Conservation (phyloP, 768 basidiomycete genomes). For the Mycena maculata region DNA sequence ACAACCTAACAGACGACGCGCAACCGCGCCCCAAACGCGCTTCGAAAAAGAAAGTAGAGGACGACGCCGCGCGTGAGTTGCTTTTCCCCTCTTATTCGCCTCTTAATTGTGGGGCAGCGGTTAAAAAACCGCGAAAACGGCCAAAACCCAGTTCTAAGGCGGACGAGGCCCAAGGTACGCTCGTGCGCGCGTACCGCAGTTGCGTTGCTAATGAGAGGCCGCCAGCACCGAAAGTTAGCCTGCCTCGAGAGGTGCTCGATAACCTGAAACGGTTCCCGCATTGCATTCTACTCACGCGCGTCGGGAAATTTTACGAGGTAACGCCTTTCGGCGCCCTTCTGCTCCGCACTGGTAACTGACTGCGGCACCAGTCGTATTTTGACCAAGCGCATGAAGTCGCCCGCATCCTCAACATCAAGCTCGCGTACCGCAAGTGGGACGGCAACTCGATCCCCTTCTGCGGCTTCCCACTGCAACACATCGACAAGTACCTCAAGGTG, state of each 20-base stretch:
- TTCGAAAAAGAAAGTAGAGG: constrained; percentile 15
- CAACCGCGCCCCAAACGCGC: constrained; percentile 23
- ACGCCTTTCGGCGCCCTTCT: constrained; percentile 1
- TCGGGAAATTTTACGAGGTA: constrained; percentile 97
- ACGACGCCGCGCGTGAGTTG: constrained; percentile 23
- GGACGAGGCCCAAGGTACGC: constrained; percentile 12
- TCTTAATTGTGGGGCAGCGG: background rate
- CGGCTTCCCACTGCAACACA: constrained; percentile 88
- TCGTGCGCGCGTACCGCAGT: background rate
- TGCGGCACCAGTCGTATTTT: constrained; percentile 87
- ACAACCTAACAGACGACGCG: constrained; percentile 5
- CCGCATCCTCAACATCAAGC: constrained; percentile 82
- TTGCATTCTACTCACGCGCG: constrained; percentile 89
- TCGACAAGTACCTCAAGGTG: constrained; percentile 88
- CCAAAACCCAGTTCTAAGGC: background rate
- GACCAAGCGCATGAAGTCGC: constrained; percentile 88
- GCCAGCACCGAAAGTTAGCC: constrained; percentile 51
- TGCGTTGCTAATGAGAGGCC: background rate
- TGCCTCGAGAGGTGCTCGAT: constrained; percentile 72
- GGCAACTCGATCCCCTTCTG: constrained; percentile 82
- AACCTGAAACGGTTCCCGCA: constrained; percentile 86
- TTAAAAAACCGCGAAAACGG: constrained; percentile 14
- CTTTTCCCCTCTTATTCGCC: background rate
- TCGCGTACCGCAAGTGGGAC: constrained; percentile 82
- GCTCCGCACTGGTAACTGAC: constrained; percentile 21